Base-by-base conservation (phyloP, 495 filamentous ascomycete species). In the Penicillium atrosanguineum region DNA sequence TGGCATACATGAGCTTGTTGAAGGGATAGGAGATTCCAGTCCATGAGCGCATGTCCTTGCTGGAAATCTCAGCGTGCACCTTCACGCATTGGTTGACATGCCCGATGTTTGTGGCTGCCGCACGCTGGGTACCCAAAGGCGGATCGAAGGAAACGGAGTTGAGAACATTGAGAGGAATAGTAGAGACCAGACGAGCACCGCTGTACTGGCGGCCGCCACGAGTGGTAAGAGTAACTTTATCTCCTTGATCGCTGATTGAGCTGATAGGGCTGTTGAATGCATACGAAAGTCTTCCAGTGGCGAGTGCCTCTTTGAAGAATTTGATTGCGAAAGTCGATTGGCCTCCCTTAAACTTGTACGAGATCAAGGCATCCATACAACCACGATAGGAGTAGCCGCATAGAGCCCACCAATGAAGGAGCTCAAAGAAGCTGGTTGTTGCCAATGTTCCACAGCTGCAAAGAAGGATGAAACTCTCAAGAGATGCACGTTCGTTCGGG, bases 131-230 rank as follows among this genome's bases (percentile, higher is more conserved):
- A 23, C 52, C 53, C 4, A 71, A 48, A n/a, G 62, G 65, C 19
- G 62, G 62, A 29, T 48, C 42, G 52, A 70, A 70, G 1, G 48
- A 20, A 16, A 71, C 50, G 29, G 52, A 44, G 4, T 45, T 53
- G 5, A 71, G 49, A 11, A 70, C 68, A 18, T 67, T 64, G 11
- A 71, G 42, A 0, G 68, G 68, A 12, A 71, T 67, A 4, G 68
- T 69, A 6, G 55, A 61, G 9, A 71, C 48, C 29, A 67, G 44
- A 31, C 57, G 50, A 37, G 46, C 28, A 4, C 44, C 61, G 4
- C 42, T 47, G 49, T 52, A 63, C 11, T 40, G 44, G 8, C 39
- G 44, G 7, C 60, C 52, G 46, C 59, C 48, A 9, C 58, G 55
- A 15, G 62, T 54, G 1, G 45, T 54, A 6, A 65, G 14, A 0